phyloP scores from a whole-genome alignment of 2,329 filamentous ascomycete genomes.

The Nothophaeocryptopus gaeumannii region DNA sequence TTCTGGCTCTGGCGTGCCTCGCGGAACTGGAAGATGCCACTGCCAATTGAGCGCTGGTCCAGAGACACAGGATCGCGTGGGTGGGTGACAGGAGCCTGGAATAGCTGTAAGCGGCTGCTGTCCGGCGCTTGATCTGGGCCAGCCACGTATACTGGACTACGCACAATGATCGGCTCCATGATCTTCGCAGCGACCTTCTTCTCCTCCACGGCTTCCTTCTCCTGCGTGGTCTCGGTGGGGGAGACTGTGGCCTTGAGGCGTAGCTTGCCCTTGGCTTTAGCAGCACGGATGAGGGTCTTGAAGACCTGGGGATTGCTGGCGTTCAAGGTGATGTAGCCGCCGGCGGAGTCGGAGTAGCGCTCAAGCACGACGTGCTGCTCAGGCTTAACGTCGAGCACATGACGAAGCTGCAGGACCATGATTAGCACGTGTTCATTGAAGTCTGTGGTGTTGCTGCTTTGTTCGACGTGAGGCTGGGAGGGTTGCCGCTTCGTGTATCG shows the following conservation, averaged over 20 bases:
- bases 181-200: conserved; percentile 20
- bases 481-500: conserved; percentile 2
- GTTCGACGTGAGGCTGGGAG: background rate
- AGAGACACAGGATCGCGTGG: conserved; percentile 29
- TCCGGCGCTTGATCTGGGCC: background rate
- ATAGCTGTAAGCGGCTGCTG: conserved; percentile 17
- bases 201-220: conserved; percentile 16
- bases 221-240: conserved; percentile 19
- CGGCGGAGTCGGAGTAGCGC: conserved; percentile 92
- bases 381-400: conserved; percentile 62
- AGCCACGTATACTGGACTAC: conserved; percentile 7
- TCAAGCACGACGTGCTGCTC: conserved; percentile 69
- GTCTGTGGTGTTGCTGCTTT: conserved; percentile 1
- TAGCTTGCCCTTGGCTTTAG: conserved; percentile 97
- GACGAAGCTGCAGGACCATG: conserved; percentile 59
- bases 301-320: conserved; percentile 76
- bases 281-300: conserved; percentile 94
- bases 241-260: conserved; percentile 61
- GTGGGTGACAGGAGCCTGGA: conserved; percentile 14
- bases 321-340: conserved; percentile 75
- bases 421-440: conserved; percentile 20
- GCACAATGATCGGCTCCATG: conserved; percentile 19
- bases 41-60: conserved; percentile 33
- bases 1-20: conserved; percentile 34
- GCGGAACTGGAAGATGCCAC: conserved; percentile 39